These are phyloP conservation scores for Chrysoporthe austroafricana DNA, from an alignment of 2,329 filamentous ascomycete species.

Conservation along the genomic window DNA sequence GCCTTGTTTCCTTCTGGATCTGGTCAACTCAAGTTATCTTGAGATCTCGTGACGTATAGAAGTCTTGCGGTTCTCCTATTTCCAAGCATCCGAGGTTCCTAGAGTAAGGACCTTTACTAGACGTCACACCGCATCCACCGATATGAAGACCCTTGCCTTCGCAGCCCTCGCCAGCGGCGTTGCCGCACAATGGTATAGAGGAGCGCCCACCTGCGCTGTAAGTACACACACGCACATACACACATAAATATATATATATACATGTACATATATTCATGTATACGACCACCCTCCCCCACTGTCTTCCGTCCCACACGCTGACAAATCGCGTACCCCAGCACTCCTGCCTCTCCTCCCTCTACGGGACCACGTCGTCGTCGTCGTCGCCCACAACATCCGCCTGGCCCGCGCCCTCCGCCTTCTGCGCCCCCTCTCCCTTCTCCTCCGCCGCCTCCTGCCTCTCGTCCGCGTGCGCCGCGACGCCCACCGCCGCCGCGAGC, in stretches of 20 bases:
- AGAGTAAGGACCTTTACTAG: not conserved
- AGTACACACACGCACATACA: conserved; percentile 30
- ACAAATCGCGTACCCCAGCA: conserved; percentile 37
- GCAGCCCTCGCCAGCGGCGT: conserved; percentile 22
- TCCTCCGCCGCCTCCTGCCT: conserved; percentile 38
- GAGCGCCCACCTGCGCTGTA: conserved; percentile 48
- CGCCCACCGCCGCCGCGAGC: conserved; percentile 36
- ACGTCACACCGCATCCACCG: not conserved
- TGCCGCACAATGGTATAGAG: conserved; percentile 43
- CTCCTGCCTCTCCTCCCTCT: conserved; percentile 47
- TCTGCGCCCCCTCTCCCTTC: conserved; percentile 36
- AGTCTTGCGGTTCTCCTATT: not conserved
- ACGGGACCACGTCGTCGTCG: conserved; percentile 29
- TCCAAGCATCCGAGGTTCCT: not conserved
- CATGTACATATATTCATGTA: too few species aligned
- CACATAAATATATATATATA: too few species aligned
- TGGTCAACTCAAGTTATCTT: not conserved
- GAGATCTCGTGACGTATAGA: not conserved
- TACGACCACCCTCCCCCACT: not conserved
- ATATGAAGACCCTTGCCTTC: conserved; percentile 22
- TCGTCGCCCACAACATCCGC: conserved; percentile 27
- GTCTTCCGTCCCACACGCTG: not conserved
- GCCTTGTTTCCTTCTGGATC: not conserved
- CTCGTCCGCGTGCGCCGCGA: conserved; percentile 37
- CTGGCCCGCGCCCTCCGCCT: conserved; percentile 39